Conservation (phyloP, 106 monocot species). For the Ottelia alismoides region DNA sequence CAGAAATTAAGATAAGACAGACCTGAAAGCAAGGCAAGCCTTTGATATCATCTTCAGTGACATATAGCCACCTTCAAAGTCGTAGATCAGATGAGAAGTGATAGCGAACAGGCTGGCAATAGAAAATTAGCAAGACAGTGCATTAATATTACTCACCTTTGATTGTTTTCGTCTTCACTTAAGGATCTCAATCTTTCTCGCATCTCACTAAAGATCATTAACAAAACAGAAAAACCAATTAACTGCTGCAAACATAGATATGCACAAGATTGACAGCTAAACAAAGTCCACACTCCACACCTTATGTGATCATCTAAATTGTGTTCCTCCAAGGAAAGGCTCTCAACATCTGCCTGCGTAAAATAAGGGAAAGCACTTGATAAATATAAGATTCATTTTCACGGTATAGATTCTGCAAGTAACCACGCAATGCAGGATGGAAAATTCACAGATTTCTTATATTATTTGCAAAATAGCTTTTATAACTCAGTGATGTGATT, state of each 20-base stretch:
- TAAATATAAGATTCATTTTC: too few species aligned
- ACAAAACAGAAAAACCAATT: neutral
- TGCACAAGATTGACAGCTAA: too few species aligned
- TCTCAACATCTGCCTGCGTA: constrained; percentile 61
- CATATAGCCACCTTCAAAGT: constrained; percentile 96
- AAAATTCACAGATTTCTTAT: too few species aligned
- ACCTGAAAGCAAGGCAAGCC: constrained; percentile 88
- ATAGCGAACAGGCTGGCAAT: too few species aligned
- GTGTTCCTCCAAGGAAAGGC: constrained; percentile 46
- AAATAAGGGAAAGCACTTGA: too few species aligned
- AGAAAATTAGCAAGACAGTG: too few species aligned
- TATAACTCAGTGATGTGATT: too few species aligned
- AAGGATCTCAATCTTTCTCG: constrained; percentile 39
- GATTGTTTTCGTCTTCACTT: constrained; percentile 74
- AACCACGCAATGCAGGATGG: too few species aligned
- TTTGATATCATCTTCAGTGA: constrained; percentile 94
- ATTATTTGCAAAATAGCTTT: too few species aligned
- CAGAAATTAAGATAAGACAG: neutral
- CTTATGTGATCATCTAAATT: constrained; percentile 61
- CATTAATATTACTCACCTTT: constrained; percentile 96
- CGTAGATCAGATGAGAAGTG: too few species aligned
- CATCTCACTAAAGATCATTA: constrained; percentile 42
- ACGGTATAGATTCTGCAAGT: too few species aligned
- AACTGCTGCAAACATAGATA: neutral
- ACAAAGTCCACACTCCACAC: neutral